Conservation (phyloP, 2,329 filamentous ascomycete species). For the Penicillium brasilianum region DNA sequence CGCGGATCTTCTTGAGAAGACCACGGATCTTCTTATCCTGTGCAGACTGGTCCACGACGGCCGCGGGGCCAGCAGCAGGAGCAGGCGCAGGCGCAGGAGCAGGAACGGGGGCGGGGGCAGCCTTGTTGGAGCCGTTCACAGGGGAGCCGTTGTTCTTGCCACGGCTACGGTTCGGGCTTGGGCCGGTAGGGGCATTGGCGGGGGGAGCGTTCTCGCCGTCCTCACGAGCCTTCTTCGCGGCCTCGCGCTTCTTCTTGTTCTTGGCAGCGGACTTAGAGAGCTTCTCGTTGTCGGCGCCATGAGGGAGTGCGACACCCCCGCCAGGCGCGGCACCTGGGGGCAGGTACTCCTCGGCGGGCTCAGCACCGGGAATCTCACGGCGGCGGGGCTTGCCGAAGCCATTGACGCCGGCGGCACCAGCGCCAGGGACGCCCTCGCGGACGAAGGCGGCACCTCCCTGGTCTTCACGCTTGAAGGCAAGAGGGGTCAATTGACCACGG, state of each 20-base stretch:
- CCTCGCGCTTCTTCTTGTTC: slow-evolving; percentile 98
- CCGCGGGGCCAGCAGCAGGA: slow-evolving; percentile 31
- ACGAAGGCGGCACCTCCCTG: slow-evolving; percentile 90
- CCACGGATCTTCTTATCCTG: slow-evolving; percentile 93
- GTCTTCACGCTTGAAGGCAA: slow-evolving; percentile 97
- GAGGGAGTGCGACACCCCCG: slow-evolving; percentile 68
- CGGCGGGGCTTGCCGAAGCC: slow-evolving; percentile 78
- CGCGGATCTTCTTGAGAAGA: slow-evolving; percentile 94
- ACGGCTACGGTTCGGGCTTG: slow-evolving; percentile 66
- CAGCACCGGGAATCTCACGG: slow-evolving; percentile 85
- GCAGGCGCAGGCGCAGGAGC: slow-evolving; percentile 35
- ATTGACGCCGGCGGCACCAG: slow-evolving; percentile 63
- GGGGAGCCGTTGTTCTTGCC: slow-evolving; percentile 37
- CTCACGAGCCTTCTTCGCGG: slow-evolving; percentile 86
- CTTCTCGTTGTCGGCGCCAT: slow-evolving; percentile 68
- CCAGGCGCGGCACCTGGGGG: slow-evolving; percentile 72
- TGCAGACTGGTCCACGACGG: slow-evolving; percentile 60
- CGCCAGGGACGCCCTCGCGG: slow-evolving; percentile 73
- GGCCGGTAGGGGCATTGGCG: slow-evolving; percentile 30
- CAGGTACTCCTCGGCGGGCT: slow-evolving; percentile 67
- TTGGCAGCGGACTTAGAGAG: slow-evolving; percentile 85
- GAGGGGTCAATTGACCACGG: slow-evolving; percentile 82
- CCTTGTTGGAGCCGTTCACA: slow-evolving; percentile 41
- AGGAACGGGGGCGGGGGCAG: slow-evolving; percentile 35
- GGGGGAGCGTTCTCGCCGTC: slow-evolving; percentile 49